Base-by-base conservation (phyloP, 345 rosid genomes). In the Melaleuca alternifolia region DNA sequence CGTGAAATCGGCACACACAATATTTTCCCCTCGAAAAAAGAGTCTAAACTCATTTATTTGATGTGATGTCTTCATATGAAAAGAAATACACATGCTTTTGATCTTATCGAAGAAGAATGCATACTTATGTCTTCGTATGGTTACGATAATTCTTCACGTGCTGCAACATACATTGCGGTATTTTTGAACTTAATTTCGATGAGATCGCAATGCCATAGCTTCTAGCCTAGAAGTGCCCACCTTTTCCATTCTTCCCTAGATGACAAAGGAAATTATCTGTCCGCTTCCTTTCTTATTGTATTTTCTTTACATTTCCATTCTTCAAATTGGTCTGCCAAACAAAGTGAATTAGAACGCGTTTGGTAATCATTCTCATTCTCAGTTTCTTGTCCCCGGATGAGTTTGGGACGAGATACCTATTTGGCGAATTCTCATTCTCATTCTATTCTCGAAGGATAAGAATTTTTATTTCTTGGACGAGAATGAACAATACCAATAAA, bases 61-160 rank as follows among this genome's bases (percentile, higher is more conserved):
- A 16, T 11, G 33, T 15, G 30, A 62, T 30, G 0, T 62, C 71
- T 59, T 59, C 33, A 6, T 6, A 59, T n/a, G 71, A 30, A 30
- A 11, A 9, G 44, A 62, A 30, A 14, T 1, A 30, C 0, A 0
- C 57, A 54, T 54, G 24, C 24, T 54, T 54, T 1, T 6, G 23
- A 54, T 54, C 24, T 51, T 5, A 3, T 51, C 13, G 52, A 15
- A 51, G 15, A 51, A 51, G 13, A 5, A 51, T 5, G 1, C 18
- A n/a, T 59, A 0, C 28, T n/a, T 3, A 59, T 26, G 37, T n/a
- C 33, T 12, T n/a, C 9, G 0, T n/a, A 33, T 33, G 12, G 8
- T 9, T 20, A 65, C 0, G 23, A 33, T 18, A 9, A 33, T 33
- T 65, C 2, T 11, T 16, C 79, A 65, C 12, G 16, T 0, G 11